Evolutionary conservation across 1,284 basidiomycete species (phyloP), one percentile per base, ranked within the genome.

Genomic region (Melampsora abietis-canadensis): DNA sequence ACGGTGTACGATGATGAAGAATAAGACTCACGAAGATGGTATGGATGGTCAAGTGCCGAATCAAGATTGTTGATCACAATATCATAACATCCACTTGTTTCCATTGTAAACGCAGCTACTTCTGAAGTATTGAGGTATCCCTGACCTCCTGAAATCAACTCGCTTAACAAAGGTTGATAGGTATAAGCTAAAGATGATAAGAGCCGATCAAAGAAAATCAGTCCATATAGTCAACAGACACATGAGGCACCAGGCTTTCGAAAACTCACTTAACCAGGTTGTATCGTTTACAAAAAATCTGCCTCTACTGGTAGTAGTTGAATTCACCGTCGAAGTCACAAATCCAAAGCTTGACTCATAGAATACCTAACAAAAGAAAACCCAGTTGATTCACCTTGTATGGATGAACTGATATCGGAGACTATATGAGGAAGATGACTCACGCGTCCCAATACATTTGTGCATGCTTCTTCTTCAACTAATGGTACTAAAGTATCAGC

Each of bases 21-120:
- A 4, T 69, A 68, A 31, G 76, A 63, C 1, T 77, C 78, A 76
- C 81, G 81, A 5, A 81, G 76, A 74, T 82, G 81, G 75, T 79
- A 82, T 0, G 83, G 82, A 75, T 83, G 83, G 27, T 79, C 78
- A 17, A 81, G 76, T 21, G 75, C 76, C 0, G 37, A 64, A 64
- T 82, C 82, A 4, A 79, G 59, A 76, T 83, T 82, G 78, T 82
- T 82, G 77, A 84, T 77, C 31, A 79, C 57, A 47, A 65, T 65
- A 47, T 65, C 63, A 31, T 40, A 65, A 21, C 30, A 24, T 27
- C 63, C 63, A 24, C 24, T 30, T 5, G 31, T 46, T 21, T 6
- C 30, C 31, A 65, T 31, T 4, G n/a, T 46, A 14, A 37, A 31
- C 0, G 34, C 7, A 7, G 40, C 63, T 10, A 65, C 63, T 65